Base-by-base conservation (phyloP, 148 eudicot species). In the Persicaria maculosa region DNA sequence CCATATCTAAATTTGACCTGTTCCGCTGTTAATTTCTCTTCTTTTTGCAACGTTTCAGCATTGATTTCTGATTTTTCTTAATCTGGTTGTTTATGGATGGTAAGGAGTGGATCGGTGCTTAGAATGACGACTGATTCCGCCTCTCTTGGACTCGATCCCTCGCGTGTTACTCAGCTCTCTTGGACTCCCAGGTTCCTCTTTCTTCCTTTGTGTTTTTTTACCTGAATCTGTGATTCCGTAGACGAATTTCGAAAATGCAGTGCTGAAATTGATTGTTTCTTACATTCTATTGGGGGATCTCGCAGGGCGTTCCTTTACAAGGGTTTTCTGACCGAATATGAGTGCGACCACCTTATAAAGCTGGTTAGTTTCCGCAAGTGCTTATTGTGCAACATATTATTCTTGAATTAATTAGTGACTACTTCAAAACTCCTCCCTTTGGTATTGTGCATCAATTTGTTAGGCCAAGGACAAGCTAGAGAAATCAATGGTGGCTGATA, bases 401-500 rank as follows among this genome's bases (percentile, higher is more conserved):
- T 64, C 9, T 65, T 44, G 31, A 25, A 25, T 25, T 25, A 25
- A 25, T 25, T 25, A 25, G 1, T 95, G 81, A 92, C 90, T 31
- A 40, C 17, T 65, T 40, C 31, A 64, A 4, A 4, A 3, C 8
- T 65, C 36, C 69, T 14, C n/a, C 19, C 16, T 5, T 64, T 25
- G 12, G 17, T 65, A 65, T 6, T 69, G 50, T 79, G 70, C 44
- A 71, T 81, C 43, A 19, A 71, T 71, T 43, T 68, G 44, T 44
- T 81, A 95, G 99, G 97, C 96, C 7, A 91, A 86, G 85, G 90
- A 84, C 83, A 92, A 89, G 82, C 81, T 95, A 57, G 84, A 86
- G 87, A 90, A 90, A 77, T 92, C 99, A 47, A 86, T 87, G 99
- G 99, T 95, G 77, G 91, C 94, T 59, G 97, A 92, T 82, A 86